Evolutionary conservation across 768 basidiomycete genomes (phyloP).

Genomic region (Phylloporus sp.): DNA sequence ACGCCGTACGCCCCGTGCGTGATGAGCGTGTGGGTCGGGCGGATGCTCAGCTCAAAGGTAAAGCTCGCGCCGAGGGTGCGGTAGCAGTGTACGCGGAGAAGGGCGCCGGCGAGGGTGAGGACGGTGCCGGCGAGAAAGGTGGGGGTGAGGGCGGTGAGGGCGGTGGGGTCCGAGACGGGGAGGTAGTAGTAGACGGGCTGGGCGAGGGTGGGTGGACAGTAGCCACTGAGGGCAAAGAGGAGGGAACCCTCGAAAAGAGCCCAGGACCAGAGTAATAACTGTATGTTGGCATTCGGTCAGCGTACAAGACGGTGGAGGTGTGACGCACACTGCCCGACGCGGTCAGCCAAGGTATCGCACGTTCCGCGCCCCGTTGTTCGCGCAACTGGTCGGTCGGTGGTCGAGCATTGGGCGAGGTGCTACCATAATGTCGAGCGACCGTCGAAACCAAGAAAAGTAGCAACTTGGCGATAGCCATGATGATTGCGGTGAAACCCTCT

Average conservation of each 20-base stretch:
- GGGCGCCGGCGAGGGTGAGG: constrained; percentile 2
- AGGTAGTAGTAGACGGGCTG: no score
- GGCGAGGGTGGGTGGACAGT: no score
- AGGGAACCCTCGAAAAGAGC: constrained; percentile 7
- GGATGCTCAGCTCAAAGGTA: constrained; percentile 26
- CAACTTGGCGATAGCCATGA: constrained; percentile 3
- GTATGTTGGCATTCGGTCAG: no score
- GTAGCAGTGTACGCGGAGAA: constrained; percentile 15
- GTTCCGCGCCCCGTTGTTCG: constrained; percentile 9
- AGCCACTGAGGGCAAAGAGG: neutral
- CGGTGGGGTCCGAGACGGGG: neutral
- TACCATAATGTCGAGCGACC: neutral
- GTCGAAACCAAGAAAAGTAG: constrained; percentile 2
- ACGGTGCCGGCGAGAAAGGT: constrained; percentile 8
- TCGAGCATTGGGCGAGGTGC: constrained; percentile 15
- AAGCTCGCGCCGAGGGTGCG: constrained; percentile 21
- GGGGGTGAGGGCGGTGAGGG: constrained; percentile 8
- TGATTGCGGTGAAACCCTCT: neutral
- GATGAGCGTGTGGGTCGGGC: constrained; percentile 20
- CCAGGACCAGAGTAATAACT: constrained; percentile 3
- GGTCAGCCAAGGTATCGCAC: neutral
- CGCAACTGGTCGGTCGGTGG: constrained; percentile 11
- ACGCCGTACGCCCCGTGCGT: constrained; percentile 23
- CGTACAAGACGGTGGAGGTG: neutral
- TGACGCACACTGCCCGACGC: neutral